Evolutionary conservation across 305 asterid genomes (phyloP), one percentile per base, ranked within the genome.

Genomic region (Solanum hybrid): DNA sequence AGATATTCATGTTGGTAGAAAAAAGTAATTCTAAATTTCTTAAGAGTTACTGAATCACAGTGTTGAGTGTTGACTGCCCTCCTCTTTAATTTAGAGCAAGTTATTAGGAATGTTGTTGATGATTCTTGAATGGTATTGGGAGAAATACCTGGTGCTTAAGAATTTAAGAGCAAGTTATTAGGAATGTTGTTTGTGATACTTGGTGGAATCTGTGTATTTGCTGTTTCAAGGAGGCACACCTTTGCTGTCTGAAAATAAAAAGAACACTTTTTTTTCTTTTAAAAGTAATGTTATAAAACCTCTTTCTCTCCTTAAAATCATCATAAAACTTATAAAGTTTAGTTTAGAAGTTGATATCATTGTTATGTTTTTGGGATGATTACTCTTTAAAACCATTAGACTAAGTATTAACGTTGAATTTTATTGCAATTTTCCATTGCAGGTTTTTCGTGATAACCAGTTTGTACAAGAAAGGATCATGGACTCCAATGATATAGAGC

Each of bases 401-500:
- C 29, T 27, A 82, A 84, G 40, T 84, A 51, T 29, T 51, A 36
- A 31, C 15, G 35, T 31, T 38, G 37, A 51, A 72, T 29, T 90
- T 72, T 27, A 19, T 32, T 88, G 24, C 87, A 90, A 89, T 91
- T 76, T 76, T 71, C 82, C 89, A 40, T 84, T 92, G 94, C 97
- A 97, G 99, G 98, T 95, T 80, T 96, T 97, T 87, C 98, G 99
- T 38, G 98, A 96, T 88, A 97, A 97, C 94, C 99, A 97, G 90
- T 89, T 95, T 93, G 93, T 96, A 27, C 98, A 96, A 91, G 99
- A 97, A 92, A 95, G 99, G 90, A 96, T 97, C 92, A 96, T 97
- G 99, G 98, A 97, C 93, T 97, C 99, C 29, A 97, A 96, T 91
- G 99, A 97, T 92, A 93, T 97, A 60, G 99, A 97, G 93, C 99